Conservation (phyloP, 768 basidiomycete genomes). For the Boletellus sp. region DNA sequence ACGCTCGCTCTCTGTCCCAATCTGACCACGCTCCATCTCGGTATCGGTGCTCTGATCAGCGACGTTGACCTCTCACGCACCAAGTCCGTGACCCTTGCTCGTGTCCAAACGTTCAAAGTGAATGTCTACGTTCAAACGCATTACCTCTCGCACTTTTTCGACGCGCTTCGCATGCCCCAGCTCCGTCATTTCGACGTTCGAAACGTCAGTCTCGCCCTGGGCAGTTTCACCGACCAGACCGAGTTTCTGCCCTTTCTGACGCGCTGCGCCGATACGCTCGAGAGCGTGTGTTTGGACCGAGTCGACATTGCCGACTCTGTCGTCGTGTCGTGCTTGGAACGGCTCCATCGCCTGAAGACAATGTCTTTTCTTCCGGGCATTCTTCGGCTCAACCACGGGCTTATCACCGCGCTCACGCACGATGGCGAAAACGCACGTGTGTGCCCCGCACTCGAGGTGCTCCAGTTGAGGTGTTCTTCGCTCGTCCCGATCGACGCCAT, state of each 20-base stretch:
- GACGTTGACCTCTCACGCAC: slow-evolving; percentile 12
- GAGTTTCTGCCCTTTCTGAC: slow-evolving; percentile 28
- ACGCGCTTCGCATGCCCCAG: slow-evolving; percentile 22
- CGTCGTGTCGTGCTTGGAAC: slow-evolving; percentile 21
- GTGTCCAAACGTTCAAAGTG: slow-evolving; percentile 26
- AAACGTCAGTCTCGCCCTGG: slow-evolving; percentile 29
- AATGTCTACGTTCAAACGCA: slow-evolving; percentile 26
- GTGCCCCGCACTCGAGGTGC: slow-evolving; percentile 24
- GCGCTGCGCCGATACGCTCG: slow-evolving; percentile 28
- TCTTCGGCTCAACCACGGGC: slow-evolving; percentile 32
- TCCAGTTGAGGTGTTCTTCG: slow-evolving; percentile 26
- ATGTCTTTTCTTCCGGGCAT: slow-evolving; percentile 24
- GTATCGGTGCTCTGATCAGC: slow-evolving; percentile 19
- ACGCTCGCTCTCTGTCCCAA: slow-evolving; percentile 25
- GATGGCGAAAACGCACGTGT: not conserved
- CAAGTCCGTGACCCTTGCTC: slow-evolving; percentile 24
- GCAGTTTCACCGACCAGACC: slow-evolving; percentile 22
- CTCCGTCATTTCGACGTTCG: slow-evolving; percentile 26
- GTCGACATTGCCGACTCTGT: slow-evolving; percentile 21
- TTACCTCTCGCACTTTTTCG: slow-evolving; percentile 25
- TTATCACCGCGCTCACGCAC: slow-evolving; percentile 21
- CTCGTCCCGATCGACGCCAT: slow-evolving; percentile 22
- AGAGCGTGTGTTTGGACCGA: slow-evolving; percentile 20
- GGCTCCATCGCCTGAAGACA: slow-evolving; percentile 14
- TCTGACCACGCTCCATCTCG: slow-evolving; percentile 26